Conservation (phyloP, 495 filamentous ascomycete species). For the Chaetomium fimeti region DNA sequence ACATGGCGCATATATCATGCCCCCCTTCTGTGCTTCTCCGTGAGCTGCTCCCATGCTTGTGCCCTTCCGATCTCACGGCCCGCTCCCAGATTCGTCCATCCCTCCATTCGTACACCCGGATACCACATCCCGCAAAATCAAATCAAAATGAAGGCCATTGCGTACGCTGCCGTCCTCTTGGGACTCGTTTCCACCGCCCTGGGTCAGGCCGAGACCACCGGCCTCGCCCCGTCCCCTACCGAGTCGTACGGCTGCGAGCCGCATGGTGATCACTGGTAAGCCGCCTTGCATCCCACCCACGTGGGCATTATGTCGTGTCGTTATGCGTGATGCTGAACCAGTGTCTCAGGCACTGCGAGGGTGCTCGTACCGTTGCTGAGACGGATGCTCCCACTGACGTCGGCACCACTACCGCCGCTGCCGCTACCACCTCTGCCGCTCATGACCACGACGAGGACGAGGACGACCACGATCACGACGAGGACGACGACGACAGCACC, state of each 20-base stretch:
- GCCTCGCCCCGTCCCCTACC: slow-evolving; percentile 39
- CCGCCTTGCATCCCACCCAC: not conserved
- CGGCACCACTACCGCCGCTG: not conserved
- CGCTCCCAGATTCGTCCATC: not conserved
- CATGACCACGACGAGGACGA: slow-evolving; percentile 22
- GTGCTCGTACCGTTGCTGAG: slow-evolving; percentile 25
- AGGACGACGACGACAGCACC: slow-evolving; percentile 21
- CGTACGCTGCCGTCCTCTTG: slow-evolving; percentile 23
- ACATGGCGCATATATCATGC: not conserved
- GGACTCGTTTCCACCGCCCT: slow-evolving; percentile 27
- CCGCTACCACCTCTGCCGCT: slow-evolving; percentile 20
- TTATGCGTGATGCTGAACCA: not conserved
- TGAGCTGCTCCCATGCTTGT: too few species aligned
- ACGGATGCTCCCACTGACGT: slow-evolving; percentile 3
- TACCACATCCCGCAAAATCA: not conserved
- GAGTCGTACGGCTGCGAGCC: slow-evolving; percentile 39
- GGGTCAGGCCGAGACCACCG: slow-evolving; percentile 28
- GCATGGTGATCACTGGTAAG: slow-evolving; percentile 43
- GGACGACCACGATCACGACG: not conserved
- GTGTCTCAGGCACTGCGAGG: slow-evolving; percentile 38
- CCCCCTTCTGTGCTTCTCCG: too few species aligned
- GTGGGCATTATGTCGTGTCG: not conserved
- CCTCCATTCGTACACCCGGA: too few species aligned
- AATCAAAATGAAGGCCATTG: slow-evolving; percentile 29
- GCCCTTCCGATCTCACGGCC: too few species aligned